These are phyloP conservation scores for Aphanocladium album DNA, from an alignment of 2,329 filamentous ascomycete species.

Conservation along the genomic window DNA sequence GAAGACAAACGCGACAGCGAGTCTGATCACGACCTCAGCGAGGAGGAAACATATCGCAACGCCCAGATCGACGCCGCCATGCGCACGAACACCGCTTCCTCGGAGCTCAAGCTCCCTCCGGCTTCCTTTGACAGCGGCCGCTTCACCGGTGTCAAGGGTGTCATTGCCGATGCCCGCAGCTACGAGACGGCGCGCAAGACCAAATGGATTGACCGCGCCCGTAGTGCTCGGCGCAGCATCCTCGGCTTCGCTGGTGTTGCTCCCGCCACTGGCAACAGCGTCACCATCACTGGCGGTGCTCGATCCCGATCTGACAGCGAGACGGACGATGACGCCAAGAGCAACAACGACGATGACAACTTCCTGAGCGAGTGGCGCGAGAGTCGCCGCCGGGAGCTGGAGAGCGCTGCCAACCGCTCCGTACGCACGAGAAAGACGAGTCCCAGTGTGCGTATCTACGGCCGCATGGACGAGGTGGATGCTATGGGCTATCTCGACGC, in stretches of 20 bases:
- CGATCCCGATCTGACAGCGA: conserved; percentile 40
- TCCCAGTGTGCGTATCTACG: conserved; percentile 73
- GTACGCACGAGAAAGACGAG: conserved; percentile 64
- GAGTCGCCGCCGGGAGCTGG: conserved; percentile 70
- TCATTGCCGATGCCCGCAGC: conserved; percentile 76
- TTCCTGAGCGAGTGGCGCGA: conserved; percentile 87
- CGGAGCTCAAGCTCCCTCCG: conserved; percentile 56
- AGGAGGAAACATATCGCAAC: conserved; percentile 51
- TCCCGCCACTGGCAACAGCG: conserved; percentile 24
- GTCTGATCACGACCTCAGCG: conserved; percentile 48
- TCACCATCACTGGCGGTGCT: conserved; percentile 23
- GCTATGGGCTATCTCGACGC: conserved; percentile 92
- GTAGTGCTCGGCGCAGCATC: conserved; percentile 50
- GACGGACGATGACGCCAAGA: conserved; percentile 38
- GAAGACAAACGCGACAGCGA: conserved; percentile 52
- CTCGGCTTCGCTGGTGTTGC: conserved; percentile 40
- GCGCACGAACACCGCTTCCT: conserved; percentile 53
- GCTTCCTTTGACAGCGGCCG: conserved; percentile 60
- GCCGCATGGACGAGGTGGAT: conserved; percentile 77
- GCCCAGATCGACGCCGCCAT: conserved; percentile 58
- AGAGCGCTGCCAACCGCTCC: conserved; percentile 51
- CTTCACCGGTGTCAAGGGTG: conserved; percentile 78
- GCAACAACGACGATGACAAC: conserved; percentile 64
- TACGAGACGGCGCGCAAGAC: conserved; percentile 62
- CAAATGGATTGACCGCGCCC: conserved; percentile 50